Conservation (phyloP, 1,139 yeast species). For the Hyphopichia burtonii region DNA sequence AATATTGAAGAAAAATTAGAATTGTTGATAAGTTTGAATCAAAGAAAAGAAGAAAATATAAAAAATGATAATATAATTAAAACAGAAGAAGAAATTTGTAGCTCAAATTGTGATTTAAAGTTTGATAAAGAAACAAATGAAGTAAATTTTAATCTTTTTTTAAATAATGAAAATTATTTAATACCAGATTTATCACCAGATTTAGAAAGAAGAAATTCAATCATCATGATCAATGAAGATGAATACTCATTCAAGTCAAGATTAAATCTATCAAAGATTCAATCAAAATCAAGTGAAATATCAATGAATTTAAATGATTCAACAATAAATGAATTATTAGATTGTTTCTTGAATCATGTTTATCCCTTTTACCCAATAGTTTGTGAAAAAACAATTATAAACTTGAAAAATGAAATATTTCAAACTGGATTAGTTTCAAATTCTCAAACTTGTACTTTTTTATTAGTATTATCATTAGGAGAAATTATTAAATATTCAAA, state of each 20-base stretch:
- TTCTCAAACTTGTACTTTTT: background rate
- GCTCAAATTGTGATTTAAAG: background rate
- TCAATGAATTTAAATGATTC: background rate
- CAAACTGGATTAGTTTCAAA: background rate
- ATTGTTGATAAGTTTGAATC: background rate
- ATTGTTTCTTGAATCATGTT: background rate
- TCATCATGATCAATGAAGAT: background rate
- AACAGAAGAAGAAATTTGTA: background rate
- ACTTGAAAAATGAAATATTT: background rate
- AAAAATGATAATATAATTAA: background rate
- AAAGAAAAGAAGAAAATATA: background rate
- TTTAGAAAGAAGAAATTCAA: background rate
- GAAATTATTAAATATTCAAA: background rate
- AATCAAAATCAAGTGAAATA: background rate
- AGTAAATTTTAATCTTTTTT: background rate
- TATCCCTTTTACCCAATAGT: conserved; percentile 2
- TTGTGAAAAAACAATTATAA: background rate
- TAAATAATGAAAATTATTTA: background rate
- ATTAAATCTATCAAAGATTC: background rate
- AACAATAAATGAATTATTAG: background rate
- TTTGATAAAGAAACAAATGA: background rate
- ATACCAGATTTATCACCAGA: background rate
- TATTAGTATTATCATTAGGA: background rate
- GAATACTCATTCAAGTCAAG: background rate
- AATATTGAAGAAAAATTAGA: background rate